phyloP scores from a whole-genome alignment of 1,284 basidiomycete species.

The Trametes hirsuta region DNA sequence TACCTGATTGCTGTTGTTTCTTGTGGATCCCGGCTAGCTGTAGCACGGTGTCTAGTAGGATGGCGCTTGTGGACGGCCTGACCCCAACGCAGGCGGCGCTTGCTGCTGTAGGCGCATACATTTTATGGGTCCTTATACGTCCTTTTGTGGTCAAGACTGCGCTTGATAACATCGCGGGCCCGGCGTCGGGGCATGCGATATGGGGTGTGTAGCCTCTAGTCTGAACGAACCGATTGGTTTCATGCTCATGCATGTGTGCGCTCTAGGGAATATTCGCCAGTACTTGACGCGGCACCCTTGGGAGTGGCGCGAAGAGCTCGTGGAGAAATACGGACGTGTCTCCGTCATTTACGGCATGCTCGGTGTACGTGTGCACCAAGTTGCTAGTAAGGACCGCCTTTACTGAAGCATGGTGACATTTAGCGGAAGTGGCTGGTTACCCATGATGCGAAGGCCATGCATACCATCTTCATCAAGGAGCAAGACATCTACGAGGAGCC shows the following conservation, averaged over 20 bases:
- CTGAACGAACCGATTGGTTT: too few relatives aligned
- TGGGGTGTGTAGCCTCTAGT: slow-evolving; percentile 5
- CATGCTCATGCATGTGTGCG: not conserved
- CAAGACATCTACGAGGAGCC: slow-evolving; percentile 35
- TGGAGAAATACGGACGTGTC: slow-evolving; percentile 14
- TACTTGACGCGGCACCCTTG: slow-evolving; percentile 16
- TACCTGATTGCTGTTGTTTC: too few relatives aligned
- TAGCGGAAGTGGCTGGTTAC: slow-evolving; percentile 23
- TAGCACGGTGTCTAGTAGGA: not conserved
- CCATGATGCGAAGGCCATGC: slow-evolving; percentile 33
- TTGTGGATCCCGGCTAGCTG: too few relatives aligned
- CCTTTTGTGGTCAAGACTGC: slow-evolving; percentile 13
- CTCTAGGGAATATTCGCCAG: slow-evolving; percentile 16
- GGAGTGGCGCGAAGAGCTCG: slow-evolving; percentile 12
- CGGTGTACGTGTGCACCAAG: slow-evolving; percentile 6
- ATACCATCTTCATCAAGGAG: slow-evolving; percentile 37
- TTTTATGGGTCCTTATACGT: slow-evolving; percentile 12
- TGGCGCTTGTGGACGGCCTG: slow-evolving; percentile 10
- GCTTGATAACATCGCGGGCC: slow-evolving; percentile 20
- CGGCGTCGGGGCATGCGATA: slow-evolving; percentile 5
- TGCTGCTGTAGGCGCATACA: slow-evolving; percentile 5
- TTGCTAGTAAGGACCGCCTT: too few relatives aligned
- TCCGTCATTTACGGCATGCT: slow-evolving; percentile 3
- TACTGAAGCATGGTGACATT: not conserved
- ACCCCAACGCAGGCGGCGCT: slow-evolving; percentile 8